phyloP scores from a whole-genome alignment of 768 basidiomycete genomes.

The Leccinum arenicola region DNA sequence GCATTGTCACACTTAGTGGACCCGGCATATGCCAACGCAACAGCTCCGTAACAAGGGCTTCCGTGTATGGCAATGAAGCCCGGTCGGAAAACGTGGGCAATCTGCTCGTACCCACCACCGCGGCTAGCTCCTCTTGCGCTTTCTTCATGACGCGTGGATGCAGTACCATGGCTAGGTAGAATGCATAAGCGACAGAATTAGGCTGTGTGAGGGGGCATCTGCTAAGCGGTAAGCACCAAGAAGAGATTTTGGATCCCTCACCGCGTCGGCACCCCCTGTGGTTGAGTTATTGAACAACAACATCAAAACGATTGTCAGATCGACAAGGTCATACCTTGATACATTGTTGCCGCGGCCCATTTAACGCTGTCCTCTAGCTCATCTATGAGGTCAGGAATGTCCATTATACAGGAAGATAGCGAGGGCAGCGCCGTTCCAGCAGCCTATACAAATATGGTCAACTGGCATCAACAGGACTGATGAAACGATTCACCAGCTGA shows the following conservation, averaged over 20 bases:
- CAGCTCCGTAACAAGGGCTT: conserved; percentile 18
- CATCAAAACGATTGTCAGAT: not conserved
- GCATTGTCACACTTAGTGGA: conserved; percentile 8
- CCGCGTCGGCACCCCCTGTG: conserved; percentile 27
- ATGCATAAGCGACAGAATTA: conserved; percentile 9
- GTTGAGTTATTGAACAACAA: not conserved
- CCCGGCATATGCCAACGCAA: conserved; percentile 20
- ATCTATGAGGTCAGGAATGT: conserved; percentile 4
- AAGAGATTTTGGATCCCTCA: not conserved
- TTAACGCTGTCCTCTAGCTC: conserved; percentile 17
- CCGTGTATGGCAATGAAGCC: conserved; percentile 12
- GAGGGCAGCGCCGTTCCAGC: conserved; percentile 17
- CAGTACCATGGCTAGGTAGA: conserved; percentile 31
- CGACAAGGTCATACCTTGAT: conserved; percentile 10
- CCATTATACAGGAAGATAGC: conserved; percentile 11
- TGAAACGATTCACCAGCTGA: conserved; percentile 16
- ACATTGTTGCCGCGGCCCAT: conserved; percentile 14
- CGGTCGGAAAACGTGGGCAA: conserved; percentile 27
- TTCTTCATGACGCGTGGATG: conserved; percentile 25
- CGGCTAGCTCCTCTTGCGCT: conserved; percentile 26
- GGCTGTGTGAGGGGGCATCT: conserved; percentile 7
- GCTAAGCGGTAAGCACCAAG: not conserved
- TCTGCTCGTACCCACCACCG: conserved; percentile 20
- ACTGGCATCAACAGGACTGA: not conserved
- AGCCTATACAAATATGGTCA: conserved; percentile 1